Evolutionary conservation across 2,329 filamentous ascomycete species (phyloP).

Genomic region (Cladosporium halotolerans): DNA sequence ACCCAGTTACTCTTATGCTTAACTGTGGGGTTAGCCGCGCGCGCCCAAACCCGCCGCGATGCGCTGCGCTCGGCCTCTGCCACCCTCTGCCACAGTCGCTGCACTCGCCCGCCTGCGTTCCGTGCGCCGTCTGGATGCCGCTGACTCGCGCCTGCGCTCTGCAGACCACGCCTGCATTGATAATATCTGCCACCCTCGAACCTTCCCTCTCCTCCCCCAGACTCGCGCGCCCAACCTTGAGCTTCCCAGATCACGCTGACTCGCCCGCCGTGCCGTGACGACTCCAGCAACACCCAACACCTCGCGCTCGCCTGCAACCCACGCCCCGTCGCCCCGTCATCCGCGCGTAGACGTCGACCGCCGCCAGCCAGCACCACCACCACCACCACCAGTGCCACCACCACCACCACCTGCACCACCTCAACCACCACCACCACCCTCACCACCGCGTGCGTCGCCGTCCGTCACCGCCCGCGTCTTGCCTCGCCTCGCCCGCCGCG

Average conservation of each 20-base stretch:
- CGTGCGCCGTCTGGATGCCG: not conserved
- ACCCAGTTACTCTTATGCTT: constrained; percentile 28
- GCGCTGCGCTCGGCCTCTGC: constrained; percentile 1
- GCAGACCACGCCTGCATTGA: constrained; percentile 10
- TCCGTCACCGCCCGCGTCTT: not conserved
- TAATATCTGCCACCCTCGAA: constrained; percentile 8
- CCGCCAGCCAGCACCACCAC: not conserved
- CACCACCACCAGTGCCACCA: constrained; percentile 8
- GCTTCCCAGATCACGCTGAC: constrained; percentile 8
- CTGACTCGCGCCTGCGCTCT: constrained; percentile 6
- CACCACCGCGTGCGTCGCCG: constrained; percentile 5
- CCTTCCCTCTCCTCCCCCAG: constrained; percentile 6
- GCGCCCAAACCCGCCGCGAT: too few species aligned
- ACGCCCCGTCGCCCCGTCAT: not conserved
- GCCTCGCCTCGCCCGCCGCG: not conserved
- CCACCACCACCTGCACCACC: not conserved
- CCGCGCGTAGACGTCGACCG: not conserved
- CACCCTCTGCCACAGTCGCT: not conserved
- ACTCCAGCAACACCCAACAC: not conserved
- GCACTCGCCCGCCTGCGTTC: not conserved
- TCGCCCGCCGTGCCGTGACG: constrained; percentile 6
- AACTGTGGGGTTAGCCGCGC: constrained; percentile 20
- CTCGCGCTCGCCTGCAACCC: not conserved
- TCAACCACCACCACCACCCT: not conserved
- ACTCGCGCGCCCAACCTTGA: constrained; percentile 10